Conservation (phyloP, 1,284 basidiomycete genomes). For the Cryptococcus sp. region DNA sequence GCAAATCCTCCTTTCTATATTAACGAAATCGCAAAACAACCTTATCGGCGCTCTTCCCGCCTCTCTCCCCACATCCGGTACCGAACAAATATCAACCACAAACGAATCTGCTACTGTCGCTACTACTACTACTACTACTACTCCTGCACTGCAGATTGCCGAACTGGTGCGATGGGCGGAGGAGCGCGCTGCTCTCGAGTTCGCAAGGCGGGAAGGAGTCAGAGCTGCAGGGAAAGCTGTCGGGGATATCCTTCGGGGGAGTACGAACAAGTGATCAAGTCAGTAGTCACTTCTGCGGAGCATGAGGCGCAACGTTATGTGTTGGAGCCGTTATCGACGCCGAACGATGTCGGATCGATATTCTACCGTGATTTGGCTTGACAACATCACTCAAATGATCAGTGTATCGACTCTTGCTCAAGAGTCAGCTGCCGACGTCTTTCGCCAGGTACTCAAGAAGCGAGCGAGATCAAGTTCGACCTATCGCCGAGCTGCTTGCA, state of each 20-base stretch:
- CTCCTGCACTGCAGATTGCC: conserved; percentile 1
- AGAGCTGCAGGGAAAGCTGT: conserved; percentile 20
- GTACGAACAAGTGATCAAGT: background rate
- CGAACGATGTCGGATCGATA: too few species aligned
- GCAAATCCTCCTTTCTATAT: conserved; percentile 11
- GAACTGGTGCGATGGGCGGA: conserved; percentile 31
- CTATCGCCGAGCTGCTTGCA: too few species aligned
- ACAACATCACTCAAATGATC: too few species aligned
- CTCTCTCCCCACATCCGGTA: conserved; percentile 4
- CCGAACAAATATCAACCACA: background rate
- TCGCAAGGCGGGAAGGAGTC: conserved; percentile 25
- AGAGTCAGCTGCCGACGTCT: too few species aligned
- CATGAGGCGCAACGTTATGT: too few species aligned
- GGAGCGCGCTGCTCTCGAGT: conserved; percentile 28
- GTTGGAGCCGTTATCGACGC: too few species aligned
- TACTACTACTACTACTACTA: background rate
- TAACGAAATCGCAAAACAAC: conserved; percentile 2
- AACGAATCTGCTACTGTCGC: background rate
- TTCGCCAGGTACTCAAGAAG: too few species aligned
- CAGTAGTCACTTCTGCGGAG: too few species aligned
- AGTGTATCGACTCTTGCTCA: too few species aligned
- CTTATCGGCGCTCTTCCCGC: conserved; percentile 14
- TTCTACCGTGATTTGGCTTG: too few species aligned
- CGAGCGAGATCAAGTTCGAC: too few species aligned
- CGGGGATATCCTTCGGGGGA: conserved; percentile 22